These are phyloP conservation scores for Takakia lepidozioides DNA, from an alignment of 225 moss, liverwort and hornwort species.

Conservation along the genomic window DNA sequence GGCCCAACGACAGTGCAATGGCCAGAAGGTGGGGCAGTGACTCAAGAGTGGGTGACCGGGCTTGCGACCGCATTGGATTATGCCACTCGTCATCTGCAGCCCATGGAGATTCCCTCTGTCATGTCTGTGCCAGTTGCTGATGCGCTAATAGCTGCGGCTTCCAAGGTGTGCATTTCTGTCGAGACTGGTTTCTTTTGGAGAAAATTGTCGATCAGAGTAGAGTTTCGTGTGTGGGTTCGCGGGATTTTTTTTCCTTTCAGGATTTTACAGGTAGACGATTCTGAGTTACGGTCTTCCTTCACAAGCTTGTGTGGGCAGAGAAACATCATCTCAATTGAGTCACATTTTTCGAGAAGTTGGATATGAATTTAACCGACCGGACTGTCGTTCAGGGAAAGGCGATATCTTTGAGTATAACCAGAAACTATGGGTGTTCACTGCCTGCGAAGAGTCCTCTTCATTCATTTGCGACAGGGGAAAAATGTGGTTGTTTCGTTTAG, in stretches of 20 bases:
- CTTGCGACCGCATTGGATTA: constrained; percentile 54
- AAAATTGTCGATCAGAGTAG: not conserved
- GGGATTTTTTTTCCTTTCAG: not conserved
- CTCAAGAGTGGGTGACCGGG: constrained; percentile 63
- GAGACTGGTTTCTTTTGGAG: not conserved
- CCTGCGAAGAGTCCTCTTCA: too few relatives aligned
- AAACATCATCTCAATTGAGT: too few relatives aligned
- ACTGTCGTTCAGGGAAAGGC: too few relatives aligned
- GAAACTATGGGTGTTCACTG: too few relatives aligned
- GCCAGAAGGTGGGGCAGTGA: constrained; percentile 64
- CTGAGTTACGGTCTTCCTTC: too few relatives aligned
- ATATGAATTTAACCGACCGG: too few relatives aligned
- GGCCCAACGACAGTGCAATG: too few relatives aligned
- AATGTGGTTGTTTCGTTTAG: too few relatives aligned
- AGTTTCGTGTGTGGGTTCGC: not conserved
- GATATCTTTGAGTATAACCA: too few relatives aligned
- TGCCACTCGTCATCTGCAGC: constrained; percentile 61
- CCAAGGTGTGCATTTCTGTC: constrained; percentile 26
- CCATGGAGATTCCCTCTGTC: constrained; percentile 57
- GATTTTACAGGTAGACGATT: not conserved
- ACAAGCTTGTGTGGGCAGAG: too few relatives aligned
- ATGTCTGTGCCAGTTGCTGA: constrained; percentile 68
- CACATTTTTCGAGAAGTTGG: too few relatives aligned
- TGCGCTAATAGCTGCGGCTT: constrained; percentile 54
- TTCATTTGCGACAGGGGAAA: too few relatives aligned